phyloP scores from a whole-genome alignment of 208 protist species.

The Trypanosoma melophagium region DNA sequence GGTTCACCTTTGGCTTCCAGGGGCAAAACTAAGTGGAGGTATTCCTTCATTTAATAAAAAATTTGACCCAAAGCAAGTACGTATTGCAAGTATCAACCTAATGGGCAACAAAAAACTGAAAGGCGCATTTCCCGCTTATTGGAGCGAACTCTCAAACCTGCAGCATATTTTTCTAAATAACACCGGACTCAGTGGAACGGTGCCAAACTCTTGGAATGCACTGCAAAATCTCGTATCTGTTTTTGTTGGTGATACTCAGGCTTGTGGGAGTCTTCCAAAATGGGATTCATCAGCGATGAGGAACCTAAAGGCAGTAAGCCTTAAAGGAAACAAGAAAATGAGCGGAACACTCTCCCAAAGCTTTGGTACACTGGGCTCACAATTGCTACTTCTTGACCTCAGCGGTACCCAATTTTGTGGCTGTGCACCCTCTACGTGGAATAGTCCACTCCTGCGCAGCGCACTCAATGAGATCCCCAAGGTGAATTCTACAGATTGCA shows the following conservation, averaged over 20 bases:
- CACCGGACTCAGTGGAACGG: constrained; percentile 31
- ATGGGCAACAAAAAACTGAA: constrained; percentile 26
- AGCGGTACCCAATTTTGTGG: constrained; percentile 30
- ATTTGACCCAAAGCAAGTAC: constrained; percentile 28
- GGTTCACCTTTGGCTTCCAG: not conserved
- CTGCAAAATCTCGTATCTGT: constrained; percentile 26
- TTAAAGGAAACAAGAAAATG: constrained; percentile 29
- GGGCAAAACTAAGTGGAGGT: constrained; percentile 13
- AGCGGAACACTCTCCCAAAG: constrained; percentile 31
- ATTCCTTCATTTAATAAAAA: constrained; percentile 21
- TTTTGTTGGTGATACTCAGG: constrained; percentile 38
- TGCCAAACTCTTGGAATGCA: constrained; percentile 40
- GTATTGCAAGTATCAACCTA: constrained; percentile 33
- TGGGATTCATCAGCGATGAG: constrained; percentile 29
- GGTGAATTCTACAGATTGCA: not conserved
- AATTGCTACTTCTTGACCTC: constrained; percentile 20
- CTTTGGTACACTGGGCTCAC: constrained; percentile 26
- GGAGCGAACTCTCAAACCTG: constrained; percentile 27
- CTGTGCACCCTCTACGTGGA: constrained; percentile 28
- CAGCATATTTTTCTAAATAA: constrained; percentile 29
- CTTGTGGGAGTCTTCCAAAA: constrained; percentile 38
- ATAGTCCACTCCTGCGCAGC: not conserved
- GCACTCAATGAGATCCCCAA: not conserved
- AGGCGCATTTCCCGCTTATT: constrained; percentile 33
- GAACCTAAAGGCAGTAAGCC: constrained; percentile 23